These are phyloP conservation scores for Dipodascus geniculatus DNA, from an alignment of 805 yeast species.

Conservation along the genomic window DNA sequence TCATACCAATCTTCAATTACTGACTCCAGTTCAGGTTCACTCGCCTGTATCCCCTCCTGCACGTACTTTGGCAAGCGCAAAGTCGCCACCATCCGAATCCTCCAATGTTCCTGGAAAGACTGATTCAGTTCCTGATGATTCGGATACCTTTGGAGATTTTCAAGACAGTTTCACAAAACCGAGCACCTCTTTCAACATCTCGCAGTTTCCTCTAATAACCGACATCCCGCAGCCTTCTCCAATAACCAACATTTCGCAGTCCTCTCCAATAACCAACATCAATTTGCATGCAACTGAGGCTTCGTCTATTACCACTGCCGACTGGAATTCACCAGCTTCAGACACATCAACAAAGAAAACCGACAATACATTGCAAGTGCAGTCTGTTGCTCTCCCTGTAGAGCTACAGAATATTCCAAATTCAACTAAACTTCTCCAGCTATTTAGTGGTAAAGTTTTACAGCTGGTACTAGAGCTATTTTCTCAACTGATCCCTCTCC, in stretches of 20 bases:
- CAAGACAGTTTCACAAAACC: slow-evolving; percentile 1
- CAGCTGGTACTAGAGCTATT: slow-evolving; percentile 11
- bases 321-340: no score
- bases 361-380: neutral
- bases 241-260: neutral
- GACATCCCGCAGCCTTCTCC: neutral
- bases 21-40: neutral
- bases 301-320: no score
- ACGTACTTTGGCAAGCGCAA: no score
- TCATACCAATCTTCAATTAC: neutral
- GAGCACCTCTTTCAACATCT: neutral
- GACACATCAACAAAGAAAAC: no score
- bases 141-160: neutral
- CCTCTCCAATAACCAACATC: neutral
- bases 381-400: no score
- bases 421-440: slow-evolving; percentile 17
- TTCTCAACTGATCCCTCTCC: slow-evolving; percentile 11
- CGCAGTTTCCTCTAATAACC: no score
- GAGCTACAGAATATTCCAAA: slow-evolving; percentile 15
- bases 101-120: no score
- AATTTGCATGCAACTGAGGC: no score
- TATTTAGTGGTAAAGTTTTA: slow-evolving; percentile 15
- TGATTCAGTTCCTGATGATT: neutral
- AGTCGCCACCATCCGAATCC: no score
- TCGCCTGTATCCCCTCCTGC: neutral